These are phyloP conservation scores for Colletotrichum costaricense DNA, from an alignment of 2,329 filamentous ascomycete genomes.

Conservation along the genomic window DNA sequence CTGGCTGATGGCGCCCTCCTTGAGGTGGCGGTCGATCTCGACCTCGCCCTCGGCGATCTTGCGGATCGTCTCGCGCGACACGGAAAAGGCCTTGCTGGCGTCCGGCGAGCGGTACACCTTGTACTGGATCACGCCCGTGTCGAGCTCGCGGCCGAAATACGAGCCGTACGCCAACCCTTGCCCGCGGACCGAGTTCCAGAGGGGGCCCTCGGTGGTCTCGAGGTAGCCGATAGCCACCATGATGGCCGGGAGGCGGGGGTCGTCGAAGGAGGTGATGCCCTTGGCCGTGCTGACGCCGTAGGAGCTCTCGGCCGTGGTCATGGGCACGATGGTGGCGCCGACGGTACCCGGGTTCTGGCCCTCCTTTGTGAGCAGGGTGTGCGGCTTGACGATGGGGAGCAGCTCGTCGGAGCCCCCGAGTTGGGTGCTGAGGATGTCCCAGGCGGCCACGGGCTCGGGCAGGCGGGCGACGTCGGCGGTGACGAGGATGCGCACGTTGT, in stretches of 20 bases:
- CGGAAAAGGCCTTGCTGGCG: conserved; percentile 84
- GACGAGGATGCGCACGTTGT: conserved; percentile 88
- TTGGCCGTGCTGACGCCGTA: conserved; percentile 82
- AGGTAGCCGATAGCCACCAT: conserved; percentile 92
- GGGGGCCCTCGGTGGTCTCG: conserved; percentile 90
- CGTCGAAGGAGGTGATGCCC: conserved; percentile 79
- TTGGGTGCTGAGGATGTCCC: conserved; percentile 72
- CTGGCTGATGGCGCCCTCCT: conserved; percentile 90
- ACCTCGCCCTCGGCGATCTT: conserved; percentile 78
- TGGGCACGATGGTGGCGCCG: conserved; percentile 83
- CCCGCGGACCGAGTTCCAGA: conserved; percentile 93
- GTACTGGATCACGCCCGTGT: conserved; percentile 85
- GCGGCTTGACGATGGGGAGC: conserved; percentile 76
- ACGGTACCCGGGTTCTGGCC: conserved; percentile 81
- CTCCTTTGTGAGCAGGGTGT: conserved; percentile 78
- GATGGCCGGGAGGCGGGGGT: conserved; percentile 83
- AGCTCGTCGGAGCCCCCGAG: conserved; percentile 60
- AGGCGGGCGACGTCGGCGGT: conserved; percentile 84
- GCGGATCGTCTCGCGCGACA: conserved; percentile 79
- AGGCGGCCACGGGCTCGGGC: conserved; percentile 79
- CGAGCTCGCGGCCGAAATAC: conserved; percentile 80
- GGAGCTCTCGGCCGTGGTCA: conserved; percentile 92
- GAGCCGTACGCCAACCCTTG: conserved; percentile 94
- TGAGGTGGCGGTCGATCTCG: conserved; percentile 81
- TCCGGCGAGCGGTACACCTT: conserved; percentile 92